A percentile compares a stretch with the other conserved stretches of the same genome.
These are phyloP conservation scores for Alternaria sp. DNA, from an alignment of 2,329 filamentous ascomycete species.

Conservation along the genomic window DNA sequence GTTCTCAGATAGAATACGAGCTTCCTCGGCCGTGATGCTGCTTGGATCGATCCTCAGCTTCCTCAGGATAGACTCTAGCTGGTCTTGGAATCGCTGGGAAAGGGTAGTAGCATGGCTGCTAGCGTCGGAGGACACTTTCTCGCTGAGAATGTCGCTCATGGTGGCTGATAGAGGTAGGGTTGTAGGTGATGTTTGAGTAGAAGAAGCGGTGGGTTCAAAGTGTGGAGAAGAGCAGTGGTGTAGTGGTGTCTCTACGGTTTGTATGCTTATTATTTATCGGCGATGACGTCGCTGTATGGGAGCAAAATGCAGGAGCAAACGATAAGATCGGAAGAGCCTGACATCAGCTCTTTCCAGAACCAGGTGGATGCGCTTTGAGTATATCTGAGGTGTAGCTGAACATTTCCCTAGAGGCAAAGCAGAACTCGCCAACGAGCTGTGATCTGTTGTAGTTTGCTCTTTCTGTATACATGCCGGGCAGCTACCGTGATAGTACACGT, in stretches of 20 bases:
- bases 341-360: constrained; percentile 2
- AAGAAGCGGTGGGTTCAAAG: not conserved
- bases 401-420: not conserved
- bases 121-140: constrained; percentile 3
- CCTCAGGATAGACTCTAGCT: constrained; percentile 12
- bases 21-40: constrained; percentile 45
- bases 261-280: constrained; percentile 2
- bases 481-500: not conserved
- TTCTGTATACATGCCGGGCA: not conserved
- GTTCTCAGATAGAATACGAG: constrained; percentile 41
- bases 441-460: not conserved
- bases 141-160: constrained; percentile 14
- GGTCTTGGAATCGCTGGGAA: constrained; percentile 11
- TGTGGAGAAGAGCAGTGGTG: not conserved
- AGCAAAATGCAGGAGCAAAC: constrained; percentile 12
- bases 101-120: constrained; percentile 4
- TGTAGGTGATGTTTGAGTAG: constrained; percentile 12
- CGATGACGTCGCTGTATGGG: constrained; percentile 8
- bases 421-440: not conserved
- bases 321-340: not conserved
- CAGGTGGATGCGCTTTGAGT: not conserved
- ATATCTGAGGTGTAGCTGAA: not conserved
- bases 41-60: constrained; percentile 39
- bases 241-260: not conserved
- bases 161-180: constrained; percentile 2